phyloP scores from a whole-genome alignment of 148 eudicot genomes.

The Nepenthes gracilis region DNA sequence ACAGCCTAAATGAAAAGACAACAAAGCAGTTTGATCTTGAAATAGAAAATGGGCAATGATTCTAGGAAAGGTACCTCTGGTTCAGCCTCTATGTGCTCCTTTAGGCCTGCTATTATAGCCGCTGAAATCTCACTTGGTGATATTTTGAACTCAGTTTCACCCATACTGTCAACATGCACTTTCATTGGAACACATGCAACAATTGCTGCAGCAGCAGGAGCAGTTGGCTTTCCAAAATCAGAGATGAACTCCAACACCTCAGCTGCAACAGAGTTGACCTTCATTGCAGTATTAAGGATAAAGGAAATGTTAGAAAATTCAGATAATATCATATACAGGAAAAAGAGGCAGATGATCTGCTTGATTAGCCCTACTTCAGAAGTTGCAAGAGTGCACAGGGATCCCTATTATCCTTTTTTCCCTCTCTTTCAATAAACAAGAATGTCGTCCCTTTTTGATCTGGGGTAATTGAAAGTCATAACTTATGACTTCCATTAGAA shows the following conservation, averaged over 20 bases:
- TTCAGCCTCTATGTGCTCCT: slow-evolving; percentile 89
- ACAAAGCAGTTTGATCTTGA: background rate
- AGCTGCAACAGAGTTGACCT: slow-evolving; percentile 88
- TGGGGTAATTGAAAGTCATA: no score
- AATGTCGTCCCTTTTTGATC: no score
- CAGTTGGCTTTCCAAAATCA: slow-evolving; percentile 79
- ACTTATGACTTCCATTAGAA: no score
- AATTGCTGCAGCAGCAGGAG: slow-evolving; percentile 94
- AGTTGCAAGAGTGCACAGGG: no score
- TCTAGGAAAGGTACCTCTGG: slow-evolving; percentile 57
- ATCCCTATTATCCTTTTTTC: no score
- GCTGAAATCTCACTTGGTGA: slow-evolving; percentile 65
- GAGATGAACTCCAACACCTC: slow-evolving; percentile 84
- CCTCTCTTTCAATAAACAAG: no score
- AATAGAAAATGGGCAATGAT: background rate
- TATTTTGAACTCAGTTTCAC: slow-evolving; percentile 76
- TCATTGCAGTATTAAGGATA: slow-evolving; percentile 7
- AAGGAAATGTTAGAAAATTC: no score
- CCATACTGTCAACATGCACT: slow-evolving; percentile 63
- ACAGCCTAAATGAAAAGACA: background rate
- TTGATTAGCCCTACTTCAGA: no score
- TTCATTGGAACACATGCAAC: slow-evolving; percentile 94
- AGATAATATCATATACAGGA: no score
- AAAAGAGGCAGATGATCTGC: no score
- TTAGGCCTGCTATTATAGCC: slow-evolving; percentile 76